These are phyloP conservation scores for Suillus sp. DNA, from an alignment of 768 basidiomycete genomes.

Conservation along the genomic window DNA sequence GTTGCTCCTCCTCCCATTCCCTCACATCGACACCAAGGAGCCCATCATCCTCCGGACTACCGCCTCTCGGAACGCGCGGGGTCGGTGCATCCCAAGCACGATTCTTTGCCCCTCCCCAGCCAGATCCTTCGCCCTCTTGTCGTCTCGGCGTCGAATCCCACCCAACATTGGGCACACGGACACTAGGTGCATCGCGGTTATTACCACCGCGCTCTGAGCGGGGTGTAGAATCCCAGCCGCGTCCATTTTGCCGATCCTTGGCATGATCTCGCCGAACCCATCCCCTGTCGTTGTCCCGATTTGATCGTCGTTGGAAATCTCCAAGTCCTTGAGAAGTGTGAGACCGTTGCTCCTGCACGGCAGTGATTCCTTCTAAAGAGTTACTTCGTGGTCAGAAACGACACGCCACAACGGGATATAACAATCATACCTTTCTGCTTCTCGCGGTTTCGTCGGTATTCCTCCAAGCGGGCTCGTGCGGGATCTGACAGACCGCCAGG, in stretches of 20 bases:
- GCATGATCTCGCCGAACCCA: constrained; percentile 47
- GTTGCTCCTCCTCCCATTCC: constrained; percentile 98
- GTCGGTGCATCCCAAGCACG: constrained; percentile 85
- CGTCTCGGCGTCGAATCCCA: constrained; percentile 93
- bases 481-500: constrained; percentile 84
- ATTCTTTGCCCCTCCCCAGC: constrained; percentile 60
- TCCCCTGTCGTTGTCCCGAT: constrained; percentile 64
- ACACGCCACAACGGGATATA: neutral
- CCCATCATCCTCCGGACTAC: constrained; percentile 69
- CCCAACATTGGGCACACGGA: constrained; percentile 86
- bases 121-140: constrained; percentile 55
- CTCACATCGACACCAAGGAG: constrained; percentile 69
- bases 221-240: constrained; percentile 63
- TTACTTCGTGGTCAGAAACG: neutral
- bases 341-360: constrained; percentile 52
- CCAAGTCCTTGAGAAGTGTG: constrained; percentile 80
- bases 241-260: constrained; percentile 30
- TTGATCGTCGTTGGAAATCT: constrained; percentile 91
- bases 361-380: constrained; percentile 68
- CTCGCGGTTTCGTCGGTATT: constrained; percentile 69
- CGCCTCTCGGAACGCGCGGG: constrained; percentile 64
- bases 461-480: constrained; percentile 73
- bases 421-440: constrained; percentile 58
- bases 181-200: constrained; percentile 68
- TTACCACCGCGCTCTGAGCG: constrained; percentile 52